Conservation (phyloP, 179 eudicot genomes). For the Spinacia oleracea region DNA sequence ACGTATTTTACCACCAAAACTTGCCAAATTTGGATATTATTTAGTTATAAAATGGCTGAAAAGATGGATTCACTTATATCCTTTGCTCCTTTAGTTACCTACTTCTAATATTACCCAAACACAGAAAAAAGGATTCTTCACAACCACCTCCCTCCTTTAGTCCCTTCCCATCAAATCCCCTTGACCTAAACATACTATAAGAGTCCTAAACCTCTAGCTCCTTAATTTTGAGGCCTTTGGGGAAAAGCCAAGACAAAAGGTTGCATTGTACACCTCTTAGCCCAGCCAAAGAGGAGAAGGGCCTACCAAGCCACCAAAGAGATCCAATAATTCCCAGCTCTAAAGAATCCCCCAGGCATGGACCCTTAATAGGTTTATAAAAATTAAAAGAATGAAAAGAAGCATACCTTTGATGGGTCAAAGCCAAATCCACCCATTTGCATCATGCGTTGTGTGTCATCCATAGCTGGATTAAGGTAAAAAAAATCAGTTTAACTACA, state of each 20-base stretch:
- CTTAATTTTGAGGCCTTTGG: not conserved
- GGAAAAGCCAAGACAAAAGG: not conserved
- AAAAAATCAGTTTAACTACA: conserved; percentile 17
- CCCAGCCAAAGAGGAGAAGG: not conserved
- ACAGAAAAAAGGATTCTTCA: not conserved
- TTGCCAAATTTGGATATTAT: not conserved
- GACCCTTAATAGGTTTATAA: not conserved
- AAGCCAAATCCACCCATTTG: conserved; percentile 97
- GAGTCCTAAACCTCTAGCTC: not conserved
- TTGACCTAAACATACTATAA: not conserved
- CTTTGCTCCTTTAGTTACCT: not conserved
- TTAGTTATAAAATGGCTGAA: not conserved
- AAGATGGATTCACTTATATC: not conserved
- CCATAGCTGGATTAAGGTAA: conserved; percentile 61
- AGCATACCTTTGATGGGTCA: conserved; percentile 74
- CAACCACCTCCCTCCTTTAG: not conserved
- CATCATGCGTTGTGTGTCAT: conserved; percentile 97
- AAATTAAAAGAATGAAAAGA: not conserved
- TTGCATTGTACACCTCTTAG: not conserved
- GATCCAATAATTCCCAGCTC: not conserved
- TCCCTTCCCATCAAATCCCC: not conserved
- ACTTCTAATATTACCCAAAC: not conserved
- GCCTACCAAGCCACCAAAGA: not conserved
- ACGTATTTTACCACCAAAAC: not conserved
- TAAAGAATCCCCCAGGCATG: not conserved